Evolutionary conservation across 1,139 yeast species (phyloP), one percentile per base, ranked within the genome.

Genomic region (Suzukiozyma palmioleophila): DNA sequence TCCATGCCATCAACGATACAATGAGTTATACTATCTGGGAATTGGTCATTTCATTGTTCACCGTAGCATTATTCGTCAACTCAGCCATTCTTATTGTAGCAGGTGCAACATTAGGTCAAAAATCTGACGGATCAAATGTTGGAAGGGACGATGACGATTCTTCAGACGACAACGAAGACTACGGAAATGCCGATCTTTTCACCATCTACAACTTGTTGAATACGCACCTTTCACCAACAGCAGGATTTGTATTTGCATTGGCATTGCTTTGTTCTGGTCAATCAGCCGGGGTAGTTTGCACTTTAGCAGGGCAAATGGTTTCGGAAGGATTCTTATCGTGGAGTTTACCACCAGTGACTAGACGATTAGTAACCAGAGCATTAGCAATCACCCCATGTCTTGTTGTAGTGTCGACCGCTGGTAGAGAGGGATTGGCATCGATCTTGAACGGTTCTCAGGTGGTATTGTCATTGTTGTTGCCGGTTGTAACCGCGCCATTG

Each of bases 231-330:
- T 86, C 96, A 1, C 83, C 86, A n/a, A 83, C 89, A 2, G 97
- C 97, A 0, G 98, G 97, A 3, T 71, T 88, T 26, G 81, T 92
- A 1, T 92, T 92, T 67, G 97, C 97, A 1, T 64, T 89, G 34
- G 97, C 97, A 1, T 75, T 92, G 60, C 69, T 92, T 39, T 89
- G 90, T 56, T 85, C 96, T n/a, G 98, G 98, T 14, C 96, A 90
- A 57, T 85, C 96, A 54, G 97, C 98, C 2, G 97, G 98, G 37
- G 86, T 94, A 25, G 96, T 92, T n/a, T 92, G 97, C 55, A 92
- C 98, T 0, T 73, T 92, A 55, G 95, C 97, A 1, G 97, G 98
- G 15, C 98, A 92, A 59, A 88, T 90, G 79, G 96, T 92, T 1
- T 81, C 89, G 53, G 97, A 92, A 58, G 98, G 98, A 0, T 94